phyloP scores from a whole-genome alignment of 1,139 yeast species.

The Ashbya aceris region DNA sequence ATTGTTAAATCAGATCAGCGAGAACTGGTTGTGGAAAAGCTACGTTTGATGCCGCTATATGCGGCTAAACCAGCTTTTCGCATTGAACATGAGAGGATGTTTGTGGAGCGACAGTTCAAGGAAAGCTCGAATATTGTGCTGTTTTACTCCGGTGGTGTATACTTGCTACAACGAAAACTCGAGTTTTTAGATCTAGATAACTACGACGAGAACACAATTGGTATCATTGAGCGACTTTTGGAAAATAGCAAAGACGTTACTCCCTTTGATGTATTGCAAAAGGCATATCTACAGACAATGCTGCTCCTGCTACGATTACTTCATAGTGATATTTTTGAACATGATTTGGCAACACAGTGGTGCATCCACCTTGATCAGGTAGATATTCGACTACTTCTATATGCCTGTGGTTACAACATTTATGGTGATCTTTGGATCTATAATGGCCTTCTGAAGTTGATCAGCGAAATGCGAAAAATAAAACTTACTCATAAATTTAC shows the following conservation, averaged over 20 bases:
- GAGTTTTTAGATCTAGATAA: slow-evolving; percentile 15
- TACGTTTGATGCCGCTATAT: slow-evolving; percentile 19
- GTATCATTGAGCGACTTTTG: slow-evolving; percentile 16
- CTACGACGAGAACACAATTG: slow-evolving; percentile 19
- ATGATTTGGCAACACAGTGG: slow-evolving; percentile 17
- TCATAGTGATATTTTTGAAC: slow-evolving; percentile 19
- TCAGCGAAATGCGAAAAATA: slow-evolving; percentile 18
- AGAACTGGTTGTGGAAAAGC: slow-evolving; percentile 16
- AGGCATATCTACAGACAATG: slow-evolving; percentile 16
- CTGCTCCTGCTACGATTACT: slow-evolving; percentile 17
- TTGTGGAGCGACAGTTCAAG: slow-evolving; percentile 14
- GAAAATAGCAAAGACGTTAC: slow-evolving; percentile 2
- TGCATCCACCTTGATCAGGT: slow-evolving; percentile 10
- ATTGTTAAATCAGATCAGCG: slow-evolving; percentile 7
- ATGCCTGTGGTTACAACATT: slow-evolving; percentile 18
- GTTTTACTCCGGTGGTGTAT: slow-evolving; percentile 15
- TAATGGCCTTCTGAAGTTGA: slow-evolving; percentile 20
- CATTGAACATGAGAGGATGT: slow-evolving; percentile 19
- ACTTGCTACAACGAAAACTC: slow-evolving; percentile 14
- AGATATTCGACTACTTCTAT: slow-evolving; percentile 23
- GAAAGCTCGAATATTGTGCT: slow-evolving; percentile 15
- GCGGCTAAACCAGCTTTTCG: slow-evolving; percentile 14
- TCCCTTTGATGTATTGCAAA: slow-evolving; percentile 14
- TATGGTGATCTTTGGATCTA: slow-evolving; percentile 28
- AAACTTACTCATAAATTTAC: slow-evolving; percentile 22